Evolutionary conservation across 2,329 filamentous ascomycete species (phyloP), one percentile per base, ranked within the genome.

Genomic region (Calonectria crousiana): DNA sequence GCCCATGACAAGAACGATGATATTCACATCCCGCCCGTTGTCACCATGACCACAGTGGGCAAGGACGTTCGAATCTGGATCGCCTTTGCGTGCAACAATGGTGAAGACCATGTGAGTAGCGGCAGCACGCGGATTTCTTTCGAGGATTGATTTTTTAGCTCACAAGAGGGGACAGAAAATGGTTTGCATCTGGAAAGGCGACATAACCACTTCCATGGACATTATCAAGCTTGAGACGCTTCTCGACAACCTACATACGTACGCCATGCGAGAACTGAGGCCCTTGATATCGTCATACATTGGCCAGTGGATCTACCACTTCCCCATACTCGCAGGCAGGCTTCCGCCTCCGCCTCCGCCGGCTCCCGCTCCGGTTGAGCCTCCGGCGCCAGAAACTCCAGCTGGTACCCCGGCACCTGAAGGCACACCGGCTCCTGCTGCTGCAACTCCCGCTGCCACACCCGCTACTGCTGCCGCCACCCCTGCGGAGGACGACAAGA

Each of bases 221-320:
- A 65, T 77, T 11, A 67, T 75, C 26, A 47, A 74, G 30, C 47
- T 78, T 20, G 60, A 67, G 56, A 70, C 75, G 10, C 74, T 78
- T n/a, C 72, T 78, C 18, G 72, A 78, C 23, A 78, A 78, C 62
- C 66, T 75, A 8, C 71, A 75, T 34, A 78, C 73, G 4, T 77
- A 74, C 71, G 75, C 72, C 18, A 74, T 74, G 67, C 69, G 73
- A 26, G 73, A 70, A 5, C 49, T 78, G 16, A 51, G 73, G 8
- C 76, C 76, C 4, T 73, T 72, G 71, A 75, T 78, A 14, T 78
- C 76, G 28, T 56, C 52, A 13, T 76, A 77, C 41, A 74, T 78
- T 28, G 72, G 71, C 56, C 69, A 74, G 32, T 78, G 75, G 76
- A 65, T 72, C 28, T 65, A 67, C 47, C 62, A 71, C 6, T 73